These are phyloP conservation scores for Bocquillonia castaneifolia DNA, from an alignment of 441 rosid genomes.

Conservation along the genomic window DNA sequence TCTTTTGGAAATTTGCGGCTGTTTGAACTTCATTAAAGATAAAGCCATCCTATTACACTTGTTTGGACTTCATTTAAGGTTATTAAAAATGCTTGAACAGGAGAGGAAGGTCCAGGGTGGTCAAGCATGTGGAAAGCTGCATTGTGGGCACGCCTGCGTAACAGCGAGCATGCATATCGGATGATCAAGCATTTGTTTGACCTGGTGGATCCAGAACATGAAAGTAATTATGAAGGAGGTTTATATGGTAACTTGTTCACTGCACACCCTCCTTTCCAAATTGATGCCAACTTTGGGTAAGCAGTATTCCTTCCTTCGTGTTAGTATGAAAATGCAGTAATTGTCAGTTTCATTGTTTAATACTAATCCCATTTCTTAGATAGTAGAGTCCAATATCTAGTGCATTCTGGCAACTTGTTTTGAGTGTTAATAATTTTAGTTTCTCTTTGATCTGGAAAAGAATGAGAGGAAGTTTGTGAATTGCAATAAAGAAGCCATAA, in stretches of 20 bases:
- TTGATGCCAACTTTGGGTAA: constrained; percentile 94
- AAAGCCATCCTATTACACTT: too few species aligned
- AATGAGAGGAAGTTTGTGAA: background rate
- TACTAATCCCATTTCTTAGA: background rate
- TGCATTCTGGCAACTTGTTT: background rate
- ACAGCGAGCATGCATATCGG: constrained; percentile 65
- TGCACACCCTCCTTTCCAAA: constrained; percentile 93
- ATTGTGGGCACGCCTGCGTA: constrained; percentile 78
- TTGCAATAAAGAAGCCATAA: background rate
- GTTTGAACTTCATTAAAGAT: background rate
- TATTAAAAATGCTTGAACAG: constrained; percentile 35
- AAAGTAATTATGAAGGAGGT: constrained; percentile 64
- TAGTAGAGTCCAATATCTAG: background rate
- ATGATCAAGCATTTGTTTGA: constrained; percentile 67
- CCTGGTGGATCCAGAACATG: constrained; percentile 77
- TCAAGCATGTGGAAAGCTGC: constrained; percentile 85
- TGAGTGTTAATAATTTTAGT: background rate
- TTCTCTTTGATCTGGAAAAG: background rate
- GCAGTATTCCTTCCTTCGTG: constrained; percentile 12
- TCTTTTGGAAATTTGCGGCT: background rate
- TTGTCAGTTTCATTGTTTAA: background rate
- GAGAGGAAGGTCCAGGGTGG: constrained; percentile 96
- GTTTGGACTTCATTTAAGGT: too few species aligned
- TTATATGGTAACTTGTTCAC: constrained; percentile 82
- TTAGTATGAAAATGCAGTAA: background rate